Conservation (phyloP, 169 alveolate genomes). For the Plasmodium berghei region DNA sequence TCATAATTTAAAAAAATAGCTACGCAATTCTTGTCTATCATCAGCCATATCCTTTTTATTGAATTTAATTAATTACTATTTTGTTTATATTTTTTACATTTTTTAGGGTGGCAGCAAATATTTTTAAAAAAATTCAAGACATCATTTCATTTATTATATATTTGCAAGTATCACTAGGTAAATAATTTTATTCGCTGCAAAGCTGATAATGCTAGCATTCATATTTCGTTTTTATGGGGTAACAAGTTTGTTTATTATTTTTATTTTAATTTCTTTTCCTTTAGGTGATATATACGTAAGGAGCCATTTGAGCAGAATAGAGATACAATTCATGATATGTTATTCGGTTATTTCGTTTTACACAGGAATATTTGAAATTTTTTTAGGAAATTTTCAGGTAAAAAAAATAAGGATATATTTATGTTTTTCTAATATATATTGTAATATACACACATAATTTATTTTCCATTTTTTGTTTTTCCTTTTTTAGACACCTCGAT, state of each 20-base stretch:
- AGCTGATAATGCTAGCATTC: background rate
- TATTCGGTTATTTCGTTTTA: constrained; percentile 72
- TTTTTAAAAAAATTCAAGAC: constrained; percentile 62
- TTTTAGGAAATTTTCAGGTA: constrained; percentile 68
- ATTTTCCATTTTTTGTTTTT: background rate
- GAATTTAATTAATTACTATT: background rate
- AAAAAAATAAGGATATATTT: background rate
- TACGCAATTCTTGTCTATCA: too few relatives aligned
- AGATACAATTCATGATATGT: constrained; percentile 68
- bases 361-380: constrained; percentile 68
- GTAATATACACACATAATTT: background rate
- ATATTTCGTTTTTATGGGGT: too few relatives aligned
- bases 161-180: constrained; percentile 72
- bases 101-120: constrained; percentile 63
- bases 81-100: background rate
- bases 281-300: constrained; percentile 70
- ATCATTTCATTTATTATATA: constrained; percentile 60
- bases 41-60: too few relatives aligned
- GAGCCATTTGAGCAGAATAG: constrained; percentile 66
- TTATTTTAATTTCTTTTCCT: background rate
- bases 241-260: background rate
- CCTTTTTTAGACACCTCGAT: constrained; percentile 53
- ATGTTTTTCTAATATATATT: background rate
- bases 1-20: too few relatives aligned
- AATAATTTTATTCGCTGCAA: background rate